Conservation (phyloP, 116 monocot species). For the Dioscorea cayenensis region DNA sequence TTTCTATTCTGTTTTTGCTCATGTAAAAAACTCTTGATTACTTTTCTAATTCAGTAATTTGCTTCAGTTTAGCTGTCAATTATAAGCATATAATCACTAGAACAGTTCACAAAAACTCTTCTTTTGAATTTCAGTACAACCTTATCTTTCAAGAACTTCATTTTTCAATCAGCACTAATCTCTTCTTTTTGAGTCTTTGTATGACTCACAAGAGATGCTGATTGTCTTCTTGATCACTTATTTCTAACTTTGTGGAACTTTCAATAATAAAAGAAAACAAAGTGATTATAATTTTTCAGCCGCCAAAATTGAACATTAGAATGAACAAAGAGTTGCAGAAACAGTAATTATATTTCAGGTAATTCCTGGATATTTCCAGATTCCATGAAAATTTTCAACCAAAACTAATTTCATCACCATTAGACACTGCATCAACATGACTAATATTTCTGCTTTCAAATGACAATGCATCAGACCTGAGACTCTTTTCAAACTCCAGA, state of each 20-base stretch:
- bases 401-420: conserved; percentile 21
- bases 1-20: background rate
- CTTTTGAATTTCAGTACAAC: background rate
- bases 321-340: background rate
- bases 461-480: background rate
- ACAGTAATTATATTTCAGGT: conserved; percentile 13
- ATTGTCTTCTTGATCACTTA: too few relatives aligned
- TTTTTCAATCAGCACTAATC: too few relatives aligned
- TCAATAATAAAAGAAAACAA: too few relatives aligned
- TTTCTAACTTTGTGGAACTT: too few relatives aligned
- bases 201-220: too few relatives aligned
- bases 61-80: background rate
- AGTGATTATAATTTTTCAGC: background rate
- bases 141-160: background rate
- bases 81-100: too few relatives aligned
- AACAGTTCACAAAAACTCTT: background rate
- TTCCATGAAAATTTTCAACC: conserved; percentile 30
- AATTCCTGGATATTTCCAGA: conserved; percentile 20
- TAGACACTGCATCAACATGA: background rate
- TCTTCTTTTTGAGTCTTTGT: too few relatives aligned
- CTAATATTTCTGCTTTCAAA: background rate
- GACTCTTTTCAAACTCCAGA: conserved; percentile 19
- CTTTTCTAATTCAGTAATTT: background rate
- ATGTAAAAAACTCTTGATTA: background rate
- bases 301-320: background rate